These are phyloP conservation scores for Streptanthus diversifolius DNA, from an alignment of 345 rosid species.

Conservation along the genomic window DNA sequence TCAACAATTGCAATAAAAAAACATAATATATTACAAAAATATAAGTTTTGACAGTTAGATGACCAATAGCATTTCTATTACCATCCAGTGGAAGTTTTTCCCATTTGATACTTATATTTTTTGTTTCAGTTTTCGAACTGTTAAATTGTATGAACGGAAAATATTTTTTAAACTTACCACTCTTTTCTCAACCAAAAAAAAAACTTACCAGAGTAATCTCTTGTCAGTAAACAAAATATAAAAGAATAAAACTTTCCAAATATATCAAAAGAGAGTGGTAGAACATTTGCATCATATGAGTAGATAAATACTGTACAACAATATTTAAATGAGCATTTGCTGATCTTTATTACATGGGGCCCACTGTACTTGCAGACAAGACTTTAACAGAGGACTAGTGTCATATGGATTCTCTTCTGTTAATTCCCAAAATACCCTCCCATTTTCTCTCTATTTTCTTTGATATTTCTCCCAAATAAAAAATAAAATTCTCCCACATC, in stretches of 20 bases:
- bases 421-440: not conserved
- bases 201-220: not conserved
- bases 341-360: slow-evolving; percentile 21
- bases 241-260: not conserved
- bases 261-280: not conserved
- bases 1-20: not conserved
- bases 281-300: not conserved
- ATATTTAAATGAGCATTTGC: slow-evolving; percentile 14
- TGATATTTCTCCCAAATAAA: not conserved
- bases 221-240: not conserved
- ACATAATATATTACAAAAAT: not conserved
- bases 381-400: slow-evolving; percentile 27
- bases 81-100: not conserved
- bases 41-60: not conserved
- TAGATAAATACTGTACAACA: not conserved
- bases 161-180: not conserved
- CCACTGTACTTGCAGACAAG: slow-evolving; percentile 38
- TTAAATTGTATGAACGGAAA: not conserved
- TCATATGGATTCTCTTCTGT: slow-evolving; percentile 29
- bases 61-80: not conserved
- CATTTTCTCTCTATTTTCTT: slow-evolving; percentile 19
- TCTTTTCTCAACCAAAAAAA: no score
- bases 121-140: not conserved
- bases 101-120: not conserved
- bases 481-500: not conserved